Percentiles rank a stretch among this genome's conserved stretches.
Evolutionary conservation across 1,139 yeast species (phyloP).

Genomic region (Nakaseomyces nivariensis): DNA sequence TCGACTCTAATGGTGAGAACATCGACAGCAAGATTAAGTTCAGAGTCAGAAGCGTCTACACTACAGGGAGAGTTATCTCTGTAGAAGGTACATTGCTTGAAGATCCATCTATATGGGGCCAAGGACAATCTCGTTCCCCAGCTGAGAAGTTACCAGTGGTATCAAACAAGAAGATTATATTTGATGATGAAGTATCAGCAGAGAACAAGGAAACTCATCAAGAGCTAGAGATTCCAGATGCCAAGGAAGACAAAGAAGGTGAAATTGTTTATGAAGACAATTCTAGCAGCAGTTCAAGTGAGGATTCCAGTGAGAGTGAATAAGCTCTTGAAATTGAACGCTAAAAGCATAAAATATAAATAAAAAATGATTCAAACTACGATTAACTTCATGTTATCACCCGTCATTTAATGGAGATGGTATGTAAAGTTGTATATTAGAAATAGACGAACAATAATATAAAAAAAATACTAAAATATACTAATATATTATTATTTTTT

Average conservation of each 20-base stretch:
- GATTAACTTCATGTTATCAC: too few relatives aligned
- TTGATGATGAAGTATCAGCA: constrained; percentile 32
- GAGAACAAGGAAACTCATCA: constrained; percentile 30
- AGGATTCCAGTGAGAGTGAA: constrained; percentile 24
- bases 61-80: constrained; percentile 73
- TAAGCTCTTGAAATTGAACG: constrained; percentile 2
- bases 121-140: constrained; percentile 18
- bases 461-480: too few relatives aligned
- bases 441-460: too few relatives aligned
- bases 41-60: constrained; percentile 59
- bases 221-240: constrained; percentile 26
- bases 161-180: constrained; percentile 33
- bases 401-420: too few relatives aligned
- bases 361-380: too few relatives aligned
- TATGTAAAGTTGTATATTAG: too few relatives aligned
- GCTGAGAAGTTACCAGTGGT: constrained; percentile 33
- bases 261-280: constrained; percentile 29
- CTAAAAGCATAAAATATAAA: not conserved
- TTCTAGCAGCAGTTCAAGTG: constrained; percentile 23
- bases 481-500: too few relatives aligned
- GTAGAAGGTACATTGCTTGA: constrained; percentile 70
- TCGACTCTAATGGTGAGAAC: constrained; percentile 58
- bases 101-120: constrained; percentile 10
- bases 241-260: constrained; percentile 26
- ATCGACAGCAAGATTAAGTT: constrained; percentile 76